Base-by-base conservation (phyloP, 345 rosid genomes). In the Populus euphratica region DNA sequence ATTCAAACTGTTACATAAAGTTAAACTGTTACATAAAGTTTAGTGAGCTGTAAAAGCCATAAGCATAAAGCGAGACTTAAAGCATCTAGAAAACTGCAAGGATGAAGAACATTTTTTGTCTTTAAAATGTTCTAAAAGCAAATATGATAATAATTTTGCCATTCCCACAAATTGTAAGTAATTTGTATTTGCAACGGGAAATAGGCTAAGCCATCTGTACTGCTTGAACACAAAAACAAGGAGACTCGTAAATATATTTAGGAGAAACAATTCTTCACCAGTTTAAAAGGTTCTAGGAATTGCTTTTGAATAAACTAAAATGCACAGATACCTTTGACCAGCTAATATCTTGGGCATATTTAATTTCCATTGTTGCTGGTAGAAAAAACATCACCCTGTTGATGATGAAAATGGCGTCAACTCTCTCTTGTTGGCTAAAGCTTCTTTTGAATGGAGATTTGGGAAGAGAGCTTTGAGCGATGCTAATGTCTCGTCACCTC, bases 291-390 rank as follows among this genome's bases (percentile, higher is more conserved):
- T n/a, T 33, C n/a, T 52, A 6, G 59, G 36, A 52, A 31, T 29
- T 50, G 75, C 43, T 59, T 36, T 9, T 11, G 52, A 12, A 25
- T 21, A 33, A 47, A 70, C 12, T n/a, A 16, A 23, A 27, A n/a
- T 33, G 33, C 63, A 6, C 7, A 20, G 72, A 63, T 88, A 89
- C 98, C 98, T 89, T 84, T 96, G 81, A 79, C 99, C 99, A 74
- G 99, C 97, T 84, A 93, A 86, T 38, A 95, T 95, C 82, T 87
- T 86, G 69, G 94, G 97, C 99, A 93, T 95, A 90, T 95, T 95
- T 25, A 33, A 33, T 33, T 33, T 6, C 98, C 99, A 41, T 95
- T 93, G 84, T 95, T 95, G 91, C 91, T 95, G 79, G 97, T 86
- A 82, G 91, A 92, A 78, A 92, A 95, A 68, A 92, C 98, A 74